Conservation (phyloP, 345 rosid species). For the Mercurialis annua region DNA sequence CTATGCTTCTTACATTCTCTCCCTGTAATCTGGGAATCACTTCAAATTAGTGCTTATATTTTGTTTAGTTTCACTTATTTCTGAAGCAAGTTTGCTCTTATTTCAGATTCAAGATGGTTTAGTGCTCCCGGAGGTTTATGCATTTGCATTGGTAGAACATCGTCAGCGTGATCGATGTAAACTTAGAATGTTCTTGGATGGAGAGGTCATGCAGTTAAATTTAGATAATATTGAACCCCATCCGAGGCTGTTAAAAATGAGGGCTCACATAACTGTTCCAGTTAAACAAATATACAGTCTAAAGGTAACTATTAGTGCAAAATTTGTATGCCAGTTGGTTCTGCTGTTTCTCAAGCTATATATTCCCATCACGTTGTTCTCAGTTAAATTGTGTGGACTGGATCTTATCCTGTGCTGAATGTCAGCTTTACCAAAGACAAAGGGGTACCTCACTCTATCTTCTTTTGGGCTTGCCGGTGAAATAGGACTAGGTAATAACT, state of each 20-base stretch:
- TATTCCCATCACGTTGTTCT: neutral
- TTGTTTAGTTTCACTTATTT: constrained; percentile 12
- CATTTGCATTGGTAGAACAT: constrained; percentile 89
- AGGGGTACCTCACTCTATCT: neutral
- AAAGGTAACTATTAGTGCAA: constrained; percentile 44
- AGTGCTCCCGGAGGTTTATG: constrained; percentile 62
- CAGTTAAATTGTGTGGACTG: neutral
- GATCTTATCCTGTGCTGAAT: neutral
- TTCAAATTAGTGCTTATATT: neutral
- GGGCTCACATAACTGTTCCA: constrained; percentile 52
- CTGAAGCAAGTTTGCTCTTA: constrained; percentile 4
- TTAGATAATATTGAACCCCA: constrained; percentile 39
- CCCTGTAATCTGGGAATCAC: neutral
- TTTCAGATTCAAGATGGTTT: constrained; percentile 54
- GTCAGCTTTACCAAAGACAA: neutral
- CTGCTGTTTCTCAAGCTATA: neutral
- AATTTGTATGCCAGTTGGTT: neutral
- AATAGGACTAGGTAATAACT: too few species aligned
- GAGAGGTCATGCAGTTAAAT: constrained; percentile 51
- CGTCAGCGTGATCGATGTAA: constrained; percentile 52
- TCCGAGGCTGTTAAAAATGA: constrained; percentile 56
- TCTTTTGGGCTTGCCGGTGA: too few species aligned
- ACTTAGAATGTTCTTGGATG: constrained; percentile 81
- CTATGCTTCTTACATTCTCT: neutral
- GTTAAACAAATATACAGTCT: constrained; percentile 60